These are phyloP conservation scores for Neopestalotiopsis sp. DNA, from an alignment of 2,329 filamentous ascomycete genomes.

Conservation along the genomic window DNA sequence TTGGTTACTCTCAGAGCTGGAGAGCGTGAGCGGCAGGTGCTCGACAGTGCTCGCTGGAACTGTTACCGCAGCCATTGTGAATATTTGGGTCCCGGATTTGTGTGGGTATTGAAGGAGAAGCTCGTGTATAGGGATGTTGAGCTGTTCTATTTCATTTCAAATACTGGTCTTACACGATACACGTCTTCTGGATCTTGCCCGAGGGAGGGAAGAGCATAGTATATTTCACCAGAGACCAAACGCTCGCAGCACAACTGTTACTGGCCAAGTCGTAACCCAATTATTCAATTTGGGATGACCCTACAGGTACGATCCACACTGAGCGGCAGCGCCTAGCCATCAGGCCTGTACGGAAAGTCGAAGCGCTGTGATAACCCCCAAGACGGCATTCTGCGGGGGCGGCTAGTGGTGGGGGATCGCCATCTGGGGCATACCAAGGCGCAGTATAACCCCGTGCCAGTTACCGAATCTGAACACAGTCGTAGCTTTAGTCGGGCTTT, in stretches of 20 bases:
- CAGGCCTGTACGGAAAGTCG: not conserved
- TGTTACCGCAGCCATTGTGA: not conserved
- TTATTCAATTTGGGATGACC: not conserved
- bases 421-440: not conserved
- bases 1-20: not conserved
- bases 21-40: not conserved
- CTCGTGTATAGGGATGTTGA: not conserved
- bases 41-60: not conserved
- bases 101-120: not conserved
- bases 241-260: not conserved
- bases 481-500: not conserved
- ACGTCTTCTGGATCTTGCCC: not conserved
- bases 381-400: not conserved
- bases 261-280: not conserved
- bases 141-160: not conserved
- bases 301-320: not conserved
- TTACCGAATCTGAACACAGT: not conserved
- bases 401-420: not conserved
- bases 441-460: not conserved
- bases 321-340: not conserved
- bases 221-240: not conserved
- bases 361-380: not conserved
- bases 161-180: not conserved
- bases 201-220: not conserved
- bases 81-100: not conserved